Percentiles rank a stretch among this genome's conserved stretches.
These are phyloP conservation scores for Zea mays DNA, from an alignment of 176 grass and related monocot genomes.

Conservation along the genomic window Zm-B73-REFERENCE-NAM-5.0 NC_050101.1:159084001-159084500, in stretches of 20 bases:
- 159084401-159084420: not conserved
- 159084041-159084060: not conserved
- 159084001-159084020: conserved; percentile 5
- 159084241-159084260: conserved; percentile 1
- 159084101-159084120: conserved; percentile 7
- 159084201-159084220: conserved; percentile 9
- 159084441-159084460: not conserved
- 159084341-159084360: not conserved
- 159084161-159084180: not conserved
- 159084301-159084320: conserved; percentile 6
- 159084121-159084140: not conserved
- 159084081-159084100: not conserved
- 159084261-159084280: not conserved
- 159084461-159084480: not conserved
- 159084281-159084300: not conserved
- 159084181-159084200: not conserved
- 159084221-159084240: not conserved
- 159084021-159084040: conserved; percentile 10
- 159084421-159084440: not conserved
- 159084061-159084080: not conserved
- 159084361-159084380: not conserved
- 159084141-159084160: not conserved
- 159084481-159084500: not conserved
- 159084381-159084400: not conserved
- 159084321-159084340: not conserved